Evolutionary conservation across 2,329 filamentous ascomycete species (phyloP).

Genomic region (Septoria linicola): DNA sequence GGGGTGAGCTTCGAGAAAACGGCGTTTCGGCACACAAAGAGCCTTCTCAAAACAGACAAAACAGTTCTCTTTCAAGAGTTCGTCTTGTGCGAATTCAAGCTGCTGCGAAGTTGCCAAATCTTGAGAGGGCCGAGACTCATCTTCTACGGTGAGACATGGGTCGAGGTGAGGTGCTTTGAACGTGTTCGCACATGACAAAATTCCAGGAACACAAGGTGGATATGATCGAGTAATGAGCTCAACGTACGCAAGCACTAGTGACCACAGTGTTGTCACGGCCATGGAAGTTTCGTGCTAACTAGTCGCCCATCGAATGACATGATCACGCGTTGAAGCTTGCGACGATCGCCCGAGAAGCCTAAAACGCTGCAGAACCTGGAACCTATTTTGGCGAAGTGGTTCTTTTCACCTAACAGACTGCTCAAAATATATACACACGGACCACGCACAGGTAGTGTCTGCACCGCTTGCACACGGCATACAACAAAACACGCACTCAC

Average conservation of each 20-base stretch:
- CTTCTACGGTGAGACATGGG: not conserved
- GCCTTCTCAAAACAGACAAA: not conserved
- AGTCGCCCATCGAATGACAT: not conserved
- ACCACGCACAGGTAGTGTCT: not conserved
- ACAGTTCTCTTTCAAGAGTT: slow-evolving; percentile 23
- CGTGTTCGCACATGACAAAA: slow-evolving; percentile 7
- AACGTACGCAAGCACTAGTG: not conserved
- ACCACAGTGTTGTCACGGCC: too few relatives aligned
- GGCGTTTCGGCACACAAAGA: not conserved
- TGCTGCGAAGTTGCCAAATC: not conserved
- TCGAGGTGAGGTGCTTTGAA: slow-evolving; percentile 1
- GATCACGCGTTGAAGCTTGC: slow-evolving; percentile 7
- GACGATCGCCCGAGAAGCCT: slow-evolving; percentile 1
- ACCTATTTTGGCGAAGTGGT: not conserved
- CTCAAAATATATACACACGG: not conserved
- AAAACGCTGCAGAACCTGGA: not conserved
- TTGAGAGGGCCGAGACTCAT: not conserved
- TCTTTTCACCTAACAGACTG: not conserved
- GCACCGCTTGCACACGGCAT: not conserved
- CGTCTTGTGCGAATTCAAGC: slow-evolving; percentile 21
- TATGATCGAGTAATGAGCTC: slow-evolving; percentile 15
- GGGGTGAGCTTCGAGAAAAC: not conserved
- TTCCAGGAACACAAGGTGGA: slow-evolving; percentile 6
- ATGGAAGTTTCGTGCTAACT: slow-evolving; percentile 6
- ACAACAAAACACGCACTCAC: not conserved